Conservation (phyloP, 371 early-diverging fungal genomes). For the Mucor mucedo region DNA sequence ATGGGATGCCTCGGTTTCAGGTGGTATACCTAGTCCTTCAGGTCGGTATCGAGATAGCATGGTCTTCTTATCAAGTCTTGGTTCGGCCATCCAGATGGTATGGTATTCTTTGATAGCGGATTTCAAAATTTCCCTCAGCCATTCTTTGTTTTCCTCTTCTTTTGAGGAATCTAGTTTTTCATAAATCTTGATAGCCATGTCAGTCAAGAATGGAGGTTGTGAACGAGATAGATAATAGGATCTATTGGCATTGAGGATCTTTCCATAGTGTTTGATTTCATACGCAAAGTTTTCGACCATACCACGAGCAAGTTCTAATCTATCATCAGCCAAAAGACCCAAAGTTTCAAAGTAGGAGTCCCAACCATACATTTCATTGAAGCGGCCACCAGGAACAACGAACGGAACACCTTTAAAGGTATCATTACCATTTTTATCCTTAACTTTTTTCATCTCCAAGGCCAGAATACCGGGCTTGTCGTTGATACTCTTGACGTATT, state of each 20-base stretch:
- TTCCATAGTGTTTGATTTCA: conserved; percentile 94
- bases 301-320: conserved; percentile 77
- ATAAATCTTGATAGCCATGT: conserved; percentile 84
- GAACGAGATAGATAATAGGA: conserved; percentile 94
- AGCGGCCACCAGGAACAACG: conserved; percentile 95
- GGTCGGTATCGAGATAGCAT: conserved; percentile 84
- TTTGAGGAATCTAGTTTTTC: conserved; percentile 51
- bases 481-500: conserved; percentile 89
- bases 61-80: conserved; percentile 73
- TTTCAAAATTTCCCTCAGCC: conserved; percentile 74
- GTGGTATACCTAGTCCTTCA: conserved; percentile 91
- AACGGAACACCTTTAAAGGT: conserved; percentile 81
- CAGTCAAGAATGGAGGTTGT: conserved; percentile 95
- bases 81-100: conserved; percentile 84
- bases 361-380: conserved; percentile 99
- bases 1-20: conserved; percentile 93
- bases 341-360: conserved; percentile 92
- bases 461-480: conserved; percentile 87
- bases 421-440: conserved; percentile 55
- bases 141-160: conserved; percentile 64
- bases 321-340: conserved; percentile 84
- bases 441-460: conserved; percentile 68
- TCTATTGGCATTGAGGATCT: conserved; percentile 96
- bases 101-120: conserved; percentile 91
- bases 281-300: conserved; percentile 96